Conservation (phyloP, 164 flowering plant genomes). For the Paratinospora sagittata region DNA sequence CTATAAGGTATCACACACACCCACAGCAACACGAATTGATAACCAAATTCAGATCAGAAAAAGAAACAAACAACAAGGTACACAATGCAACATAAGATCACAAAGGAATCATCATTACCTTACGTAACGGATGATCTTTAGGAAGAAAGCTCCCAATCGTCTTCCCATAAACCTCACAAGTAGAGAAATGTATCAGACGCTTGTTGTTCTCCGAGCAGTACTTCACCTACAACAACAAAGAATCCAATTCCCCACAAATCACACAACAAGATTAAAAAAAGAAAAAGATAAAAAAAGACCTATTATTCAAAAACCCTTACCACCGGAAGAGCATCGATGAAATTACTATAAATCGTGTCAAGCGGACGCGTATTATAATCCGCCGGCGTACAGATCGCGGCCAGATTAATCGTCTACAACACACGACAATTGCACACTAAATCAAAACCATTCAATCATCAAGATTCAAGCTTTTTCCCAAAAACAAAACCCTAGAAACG, state of each 20-base stretch:
- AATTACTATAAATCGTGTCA: conserved; percentile 78
- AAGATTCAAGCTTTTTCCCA: background rate
- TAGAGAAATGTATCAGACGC: conserved; percentile 97
- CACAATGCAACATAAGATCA: background rate
- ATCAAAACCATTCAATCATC: background rate
- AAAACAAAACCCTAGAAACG: background rate
- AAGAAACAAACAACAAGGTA: too few relatives aligned
- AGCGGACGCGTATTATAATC: conserved; percentile 83
- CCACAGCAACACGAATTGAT: too few relatives aligned
- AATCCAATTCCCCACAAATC: background rate
- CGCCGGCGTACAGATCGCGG: conserved; percentile 87
- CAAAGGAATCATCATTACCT: conserved; percentile 40
- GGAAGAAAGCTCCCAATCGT: conserved; percentile 94
- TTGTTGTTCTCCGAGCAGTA: conserved; percentile 93
- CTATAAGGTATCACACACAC: too few relatives aligned
- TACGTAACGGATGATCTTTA: conserved; percentile 73
- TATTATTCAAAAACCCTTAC: conserved; percentile 26
- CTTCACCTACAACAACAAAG: conserved; percentile 81
- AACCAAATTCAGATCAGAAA: background rate
- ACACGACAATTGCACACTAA: conserved; percentile 7
- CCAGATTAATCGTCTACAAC: conserved; percentile 65
- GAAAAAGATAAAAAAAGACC: background rate
- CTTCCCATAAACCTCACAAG: too few relatives aligned
- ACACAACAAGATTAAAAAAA: background rate
- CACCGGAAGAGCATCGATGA: conserved; percentile 85